Evolutionary conservation across 805 yeast species (phyloP), one percentile per base, ranked within the genome.

Genomic region (Teunomyces aglyptinius): DNA sequence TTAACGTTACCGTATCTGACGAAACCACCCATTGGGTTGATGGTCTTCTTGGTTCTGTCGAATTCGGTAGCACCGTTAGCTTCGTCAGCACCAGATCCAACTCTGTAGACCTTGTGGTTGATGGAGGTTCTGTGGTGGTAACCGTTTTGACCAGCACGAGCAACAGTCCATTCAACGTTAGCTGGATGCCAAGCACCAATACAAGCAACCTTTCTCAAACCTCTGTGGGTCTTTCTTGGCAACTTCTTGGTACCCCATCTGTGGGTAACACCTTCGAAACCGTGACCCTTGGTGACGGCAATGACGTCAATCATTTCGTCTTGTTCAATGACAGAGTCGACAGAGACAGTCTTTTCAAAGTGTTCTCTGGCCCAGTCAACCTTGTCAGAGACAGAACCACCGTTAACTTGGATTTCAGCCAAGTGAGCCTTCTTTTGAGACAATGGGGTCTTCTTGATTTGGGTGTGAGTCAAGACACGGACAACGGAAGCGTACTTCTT

Each of bases 131-230:
- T 92, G 94, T 90, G 96, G 82, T 94, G 99, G 96, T 87, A 94
- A 89, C 99, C 99, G 82, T 85, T 89, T 85, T 94, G 99, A 92
- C 99, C 99, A 71, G 99, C 97, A 81, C 99, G 89, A 70, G 99
- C 98, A 78, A 94, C 99, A 72, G 98, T 89, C 96, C 96, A 92
- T 79, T 84, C 81, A 76, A 94, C 99, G 85, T 52, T 96, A 82
- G 96, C 86, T 78, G 99, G 99, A 83, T 94, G 99, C 99, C 99
- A 94, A 75, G 99, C 97, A 86, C 99, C 99, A 72, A 94, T 94
- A 89, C 99, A 94, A 73, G 99, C 99, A 80, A 94, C 99, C 89
- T 94, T 94, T 86, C 99, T 90, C 76, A 92, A 83, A 92, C 99
- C 99, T 88, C 98, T 91, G 81, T 94, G 99, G 77, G 99, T 94